Conservation (phyloP, 2,329 filamentous ascomycete species). For the Aspergillus candidus region DNA sequence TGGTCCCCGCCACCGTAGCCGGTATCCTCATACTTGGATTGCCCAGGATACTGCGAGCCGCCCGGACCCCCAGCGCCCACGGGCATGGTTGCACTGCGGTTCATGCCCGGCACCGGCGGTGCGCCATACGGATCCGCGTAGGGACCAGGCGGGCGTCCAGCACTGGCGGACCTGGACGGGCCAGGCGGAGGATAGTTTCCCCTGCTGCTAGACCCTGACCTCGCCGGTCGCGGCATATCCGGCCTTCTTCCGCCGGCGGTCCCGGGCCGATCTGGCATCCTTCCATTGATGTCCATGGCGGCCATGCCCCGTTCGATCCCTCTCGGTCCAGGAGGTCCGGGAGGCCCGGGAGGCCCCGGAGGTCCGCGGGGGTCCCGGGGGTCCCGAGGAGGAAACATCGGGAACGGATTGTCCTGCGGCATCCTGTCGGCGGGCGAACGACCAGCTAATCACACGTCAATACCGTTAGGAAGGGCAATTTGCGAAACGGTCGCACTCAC, state of each 20-base stretch:
- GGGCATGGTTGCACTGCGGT: conserved; percentile 36
- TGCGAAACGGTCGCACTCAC: conserved; percentile 21
- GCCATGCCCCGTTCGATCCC: conserved; percentile 36
- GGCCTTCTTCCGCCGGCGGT: conserved; percentile 34
- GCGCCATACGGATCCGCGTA: conserved; percentile 23
- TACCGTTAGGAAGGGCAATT: neutral
- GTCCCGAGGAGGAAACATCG: conserved; percentile 32
- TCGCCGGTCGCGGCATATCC: conserved; percentile 23
- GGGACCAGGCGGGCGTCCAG: conserved; percentile 18
- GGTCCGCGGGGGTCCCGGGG: conserved; percentile 25
- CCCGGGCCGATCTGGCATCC: conserved; percentile 29
- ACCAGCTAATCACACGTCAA: conserved; percentile 14
- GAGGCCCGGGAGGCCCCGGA: too few species aligned
- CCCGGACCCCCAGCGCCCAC: conserved; percentile 13
- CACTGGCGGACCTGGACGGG: conserved; percentile 23
- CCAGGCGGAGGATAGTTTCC: conserved; percentile 15
- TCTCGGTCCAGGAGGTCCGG: conserved; percentile 17
- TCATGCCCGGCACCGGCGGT: conserved; percentile 24
- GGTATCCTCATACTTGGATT: conserved; percentile 29
- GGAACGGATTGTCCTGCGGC: conserved; percentile 48
- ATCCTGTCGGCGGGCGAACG: conserved; percentile 34
- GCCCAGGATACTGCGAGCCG: conserved; percentile 30
- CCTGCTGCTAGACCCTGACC: conserved; percentile 20
- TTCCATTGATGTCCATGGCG: conserved; percentile 33
- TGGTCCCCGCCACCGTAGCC: conserved; percentile 17